Evolutionary conservation across 139 green algal genomes (phyloP).

Genomic region (Trebouxia sp.): DNA sequence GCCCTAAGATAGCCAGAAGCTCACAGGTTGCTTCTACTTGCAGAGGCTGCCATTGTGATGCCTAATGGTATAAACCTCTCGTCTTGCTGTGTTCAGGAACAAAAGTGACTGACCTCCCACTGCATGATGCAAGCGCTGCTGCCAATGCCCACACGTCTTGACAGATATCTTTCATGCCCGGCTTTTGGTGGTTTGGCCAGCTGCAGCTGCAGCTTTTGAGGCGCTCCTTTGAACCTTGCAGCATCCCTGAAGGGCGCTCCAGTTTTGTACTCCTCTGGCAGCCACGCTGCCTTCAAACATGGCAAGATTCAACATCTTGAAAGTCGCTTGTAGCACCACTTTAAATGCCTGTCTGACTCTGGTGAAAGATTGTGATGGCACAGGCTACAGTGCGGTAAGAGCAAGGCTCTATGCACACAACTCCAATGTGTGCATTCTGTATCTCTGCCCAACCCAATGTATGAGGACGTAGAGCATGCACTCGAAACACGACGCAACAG

Average conservation of each 20-base stretch:
- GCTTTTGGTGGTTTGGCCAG: not conserved
- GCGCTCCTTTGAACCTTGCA: constrained; percentile 5
- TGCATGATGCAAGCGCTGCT: constrained; percentile 22
- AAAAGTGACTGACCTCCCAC: constrained; percentile 5
- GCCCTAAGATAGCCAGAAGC: not conserved
- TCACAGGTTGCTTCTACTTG: not conserved
- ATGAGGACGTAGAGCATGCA: not conserved
- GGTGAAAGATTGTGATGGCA: too few relatives aligned
- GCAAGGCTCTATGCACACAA: too few relatives aligned
- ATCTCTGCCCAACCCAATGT: too few relatives aligned
- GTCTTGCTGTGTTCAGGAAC: not conserved
- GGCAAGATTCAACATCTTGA: too few relatives aligned
- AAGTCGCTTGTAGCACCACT: too few relatives aligned
- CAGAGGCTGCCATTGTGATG: not conserved
- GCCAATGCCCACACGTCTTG: not conserved
- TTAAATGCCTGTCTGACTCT: too few relatives aligned
- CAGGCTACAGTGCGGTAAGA: too few relatives aligned
- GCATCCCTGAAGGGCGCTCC: not conserved
- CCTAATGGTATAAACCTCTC: not conserved
- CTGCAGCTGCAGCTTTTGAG: constrained; percentile 13
- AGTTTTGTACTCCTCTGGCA: not conserved
- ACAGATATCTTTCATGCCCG: not conserved
- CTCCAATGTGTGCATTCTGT: too few relatives aligned
- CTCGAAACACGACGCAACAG: not conserved
- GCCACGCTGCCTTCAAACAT: not conserved